Percentiles rank a stretch among this genome's conserved stretches.
phyloP scores from a whole-genome alignment of 495 filamentous ascomycete genomes.

The Xanthoparmelia taractica region DNA sequence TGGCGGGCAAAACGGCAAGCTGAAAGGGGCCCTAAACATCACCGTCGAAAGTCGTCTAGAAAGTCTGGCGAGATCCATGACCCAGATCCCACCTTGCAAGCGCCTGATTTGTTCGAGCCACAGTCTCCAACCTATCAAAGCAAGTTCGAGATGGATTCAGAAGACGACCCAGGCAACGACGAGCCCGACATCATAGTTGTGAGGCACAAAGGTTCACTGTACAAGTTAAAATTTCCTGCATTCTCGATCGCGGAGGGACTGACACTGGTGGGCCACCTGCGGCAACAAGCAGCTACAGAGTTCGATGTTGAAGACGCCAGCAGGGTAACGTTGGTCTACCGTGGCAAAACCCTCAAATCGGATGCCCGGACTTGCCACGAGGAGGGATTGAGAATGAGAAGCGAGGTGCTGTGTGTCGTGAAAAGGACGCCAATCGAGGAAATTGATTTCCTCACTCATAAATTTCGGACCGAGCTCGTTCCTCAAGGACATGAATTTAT shows the following conservation, averaged over 20 bases:
- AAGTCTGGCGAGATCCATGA: background rate
- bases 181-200: slow-evolving; percentile 70
- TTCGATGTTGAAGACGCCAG: slow-evolving; percentile 41
- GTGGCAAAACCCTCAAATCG: slow-evolving; percentile 65
- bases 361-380: slow-evolving; percentile 51
- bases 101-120: slow-evolving; percentile 27
- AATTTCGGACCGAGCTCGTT: slow-evolving; percentile 56
- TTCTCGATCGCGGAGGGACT: slow-evolving; percentile 70
- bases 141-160: slow-evolving; percentile 25
- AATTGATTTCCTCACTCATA: slow-evolving; percentile 54
- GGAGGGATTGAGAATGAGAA: slow-evolving; percentile 69
- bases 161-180: slow-evolving; percentile 28
- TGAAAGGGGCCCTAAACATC: slow-evolving; percentile 5
- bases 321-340: slow-evolving; percentile 65
- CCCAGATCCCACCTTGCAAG: background rate
- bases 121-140: slow-evolving; percentile 30
- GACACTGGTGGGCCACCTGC: slow-evolving; percentile 57
- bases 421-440: slow-evolving; percentile 54
- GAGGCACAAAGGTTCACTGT: slow-evolving; percentile 56
- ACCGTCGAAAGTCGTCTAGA: background rate
- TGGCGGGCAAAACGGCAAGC: slow-evolving; percentile 8
- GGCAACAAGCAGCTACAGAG: slow-evolving; percentile 47
- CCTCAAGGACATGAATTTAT: slow-evolving; percentile 60
- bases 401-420: slow-evolving; percentile 58
- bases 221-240: slow-evolving; percentile 68